Evolutionary conservation across 352 stramenopile genomes (phyloP).

Genomic region (Blastocystis sp.): DNA sequence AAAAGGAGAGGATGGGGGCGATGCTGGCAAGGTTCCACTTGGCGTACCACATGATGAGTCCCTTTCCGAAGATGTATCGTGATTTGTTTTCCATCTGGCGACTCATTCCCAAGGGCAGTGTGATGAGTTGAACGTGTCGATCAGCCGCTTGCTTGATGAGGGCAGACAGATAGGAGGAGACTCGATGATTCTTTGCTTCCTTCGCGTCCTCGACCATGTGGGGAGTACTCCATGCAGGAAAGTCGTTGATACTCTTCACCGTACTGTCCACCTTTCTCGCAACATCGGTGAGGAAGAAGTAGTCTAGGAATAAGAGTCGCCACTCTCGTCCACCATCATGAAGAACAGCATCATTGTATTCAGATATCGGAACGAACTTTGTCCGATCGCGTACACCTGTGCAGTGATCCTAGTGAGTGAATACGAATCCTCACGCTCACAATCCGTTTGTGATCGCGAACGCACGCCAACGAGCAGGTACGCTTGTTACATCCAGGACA

Average conservation of each 20-base stretch:
- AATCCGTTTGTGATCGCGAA: constrained; percentile 1
- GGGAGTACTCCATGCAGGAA: constrained; percentile 17
- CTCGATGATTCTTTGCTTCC: not conserved
- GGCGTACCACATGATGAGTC: constrained; percentile 41
- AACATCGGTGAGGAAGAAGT: constrained; percentile 47
- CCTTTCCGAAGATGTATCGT: constrained; percentile 23
- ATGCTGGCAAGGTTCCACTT: constrained; percentile 19
- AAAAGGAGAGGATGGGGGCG: not conserved
- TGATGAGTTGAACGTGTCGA: constrained; percentile 8
- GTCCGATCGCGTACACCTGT: constrained; percentile 31
- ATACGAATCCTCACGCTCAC: not conserved
- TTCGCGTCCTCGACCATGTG: constrained; percentile 19
- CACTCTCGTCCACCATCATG: not conserved
- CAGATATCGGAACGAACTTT: not conserved
- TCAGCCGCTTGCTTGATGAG: not conserved
- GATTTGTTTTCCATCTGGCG: constrained; percentile 36
- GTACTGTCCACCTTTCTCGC: constrained; percentile 23
- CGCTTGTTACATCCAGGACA: constrained; percentile 39
- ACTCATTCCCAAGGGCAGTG: constrained; percentile 27
- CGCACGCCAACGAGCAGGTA: constrained; percentile 33
- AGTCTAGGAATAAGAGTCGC: not conserved
- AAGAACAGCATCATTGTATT: constrained; percentile 44
- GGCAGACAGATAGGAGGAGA: constrained; percentile 4
- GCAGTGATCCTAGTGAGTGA: constrained; percentile 6
- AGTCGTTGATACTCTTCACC: constrained; percentile 18